Percentiles rank a stretch among this genome's conserved stretches.
phyloP scores from a whole-genome alignment of 805 yeast species.

The Lipomyces starkeyi region DNA sequence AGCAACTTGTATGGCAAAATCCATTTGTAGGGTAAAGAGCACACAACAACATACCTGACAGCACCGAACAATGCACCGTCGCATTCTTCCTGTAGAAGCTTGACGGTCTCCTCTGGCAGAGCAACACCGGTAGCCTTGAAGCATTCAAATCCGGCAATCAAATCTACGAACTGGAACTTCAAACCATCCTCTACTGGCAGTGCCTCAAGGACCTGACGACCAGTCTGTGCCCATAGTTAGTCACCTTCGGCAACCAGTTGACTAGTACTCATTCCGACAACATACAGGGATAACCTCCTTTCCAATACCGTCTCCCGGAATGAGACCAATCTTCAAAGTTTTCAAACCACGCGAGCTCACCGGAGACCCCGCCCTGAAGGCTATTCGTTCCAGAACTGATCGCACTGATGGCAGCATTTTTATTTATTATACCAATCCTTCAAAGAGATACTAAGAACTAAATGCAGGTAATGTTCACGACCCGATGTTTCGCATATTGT shows the following conservation, averaged over 20 bases:
- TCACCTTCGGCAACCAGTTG: background rate
- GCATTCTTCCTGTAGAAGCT: constrained; percentile 74
- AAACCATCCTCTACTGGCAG: constrained; percentile 78
- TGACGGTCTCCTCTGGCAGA: constrained; percentile 89
- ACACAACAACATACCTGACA: constrained; percentile 54
- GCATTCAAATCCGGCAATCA: constrained; percentile 93
- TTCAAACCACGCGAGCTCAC: constrained; percentile 25
- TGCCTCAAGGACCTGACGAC: constrained; percentile 82
- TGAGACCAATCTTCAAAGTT: constrained; percentile 57
- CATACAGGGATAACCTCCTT: constrained; percentile 90
- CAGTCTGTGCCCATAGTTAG: constrained; percentile 54
- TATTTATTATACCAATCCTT: background rate
- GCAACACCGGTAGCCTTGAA: constrained; percentile 96
- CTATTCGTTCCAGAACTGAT: constrained; percentile 11
- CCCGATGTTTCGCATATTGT: background rate
- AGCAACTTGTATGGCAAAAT: background rate
- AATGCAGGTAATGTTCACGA: background rate
- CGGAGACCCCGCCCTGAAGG: background rate
- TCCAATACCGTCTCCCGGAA: constrained; percentile 99
- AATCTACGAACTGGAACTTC: constrained; percentile 81
- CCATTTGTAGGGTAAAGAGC: constrained; percentile 43
- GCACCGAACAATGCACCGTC: constrained; percentile 99
- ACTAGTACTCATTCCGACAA: background rate
- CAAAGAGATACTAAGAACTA: background rate
- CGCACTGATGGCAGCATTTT: constrained; percentile 4